Conservation (phyloP, 257 asterid species). For the Nicotiana attenuata region DNA sequence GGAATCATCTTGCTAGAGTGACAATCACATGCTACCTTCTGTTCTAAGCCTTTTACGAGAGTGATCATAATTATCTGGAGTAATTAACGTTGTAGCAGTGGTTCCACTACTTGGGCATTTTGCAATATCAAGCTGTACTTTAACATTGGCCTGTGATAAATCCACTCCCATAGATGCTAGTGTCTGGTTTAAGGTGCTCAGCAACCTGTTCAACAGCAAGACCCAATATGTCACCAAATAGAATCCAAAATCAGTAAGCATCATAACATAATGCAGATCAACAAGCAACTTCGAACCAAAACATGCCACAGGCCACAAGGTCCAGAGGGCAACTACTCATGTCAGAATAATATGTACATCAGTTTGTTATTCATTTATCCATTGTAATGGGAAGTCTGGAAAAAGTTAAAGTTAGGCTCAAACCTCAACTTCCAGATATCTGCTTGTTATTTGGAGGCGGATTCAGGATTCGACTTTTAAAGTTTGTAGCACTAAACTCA, state of each 20-base stretch:
- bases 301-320: background rate
- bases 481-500: no score
- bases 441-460: background rate
- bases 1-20: background rate
- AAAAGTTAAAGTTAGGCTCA: background rate
- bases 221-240: constrained; percentile 5
- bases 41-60: constrained; percentile 44
- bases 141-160: constrained; percentile 49
- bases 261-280: background rate
- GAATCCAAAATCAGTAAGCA: background rate
- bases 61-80: constrained; percentile 22
- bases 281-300: background rate
- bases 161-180: constrained; percentile 63
- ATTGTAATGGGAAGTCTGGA: background rate
- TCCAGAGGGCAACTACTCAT: background rate
- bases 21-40: constrained; percentile 22
- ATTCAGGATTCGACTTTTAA: no score
- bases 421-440: background rate
- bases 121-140: constrained; percentile 59
- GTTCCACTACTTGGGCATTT: constrained; percentile 28
- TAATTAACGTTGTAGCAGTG: constrained; percentile 11
- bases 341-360: background rate
- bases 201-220: constrained; percentile 34
- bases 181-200: constrained; percentile 38
- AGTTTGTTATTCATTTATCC: background rate